Conservation (phyloP, 2,329 filamentous ascomycete genomes). For the Thielaviopsis punctulata region DNA sequence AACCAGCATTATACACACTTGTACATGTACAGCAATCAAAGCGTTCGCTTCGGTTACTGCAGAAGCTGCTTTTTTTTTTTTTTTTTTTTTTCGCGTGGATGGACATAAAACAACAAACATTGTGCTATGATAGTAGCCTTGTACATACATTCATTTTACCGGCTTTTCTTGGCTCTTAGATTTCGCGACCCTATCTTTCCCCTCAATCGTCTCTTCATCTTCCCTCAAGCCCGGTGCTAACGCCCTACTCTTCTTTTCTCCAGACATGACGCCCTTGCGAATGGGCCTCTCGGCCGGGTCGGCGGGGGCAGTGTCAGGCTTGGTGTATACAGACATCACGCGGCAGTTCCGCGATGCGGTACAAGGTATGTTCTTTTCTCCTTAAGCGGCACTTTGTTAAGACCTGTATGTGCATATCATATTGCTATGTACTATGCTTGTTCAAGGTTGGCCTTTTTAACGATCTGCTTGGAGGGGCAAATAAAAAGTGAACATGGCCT, state of each 20-base stretch:
- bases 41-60: background rate
- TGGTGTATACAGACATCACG: slow-evolving; percentile 11
- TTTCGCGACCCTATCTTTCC: no score
- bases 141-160: background rate
- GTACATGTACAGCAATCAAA: background rate
- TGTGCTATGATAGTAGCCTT: background rate
- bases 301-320: slow-evolving; percentile 1
- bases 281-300: background rate
- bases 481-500: background rate
- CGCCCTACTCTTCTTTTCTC: background rate
- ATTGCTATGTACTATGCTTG: background rate
- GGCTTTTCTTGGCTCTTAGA: background rate
- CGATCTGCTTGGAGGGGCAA: background rate
- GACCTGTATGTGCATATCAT: background rate
- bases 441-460: background rate
- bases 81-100: no score
- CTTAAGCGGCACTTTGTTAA: background rate
- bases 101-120: no score
- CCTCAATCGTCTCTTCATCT: background rate
- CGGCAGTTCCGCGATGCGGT: slow-evolving; percentile 6
- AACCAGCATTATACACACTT: no score
- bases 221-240: background rate
- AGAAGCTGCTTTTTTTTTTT: background rate
- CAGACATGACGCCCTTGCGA: background rate
- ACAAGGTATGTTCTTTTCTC: slow-evolving; percentile 3